A percentile compares a stretch with the other conserved stretches of the same genome.
Conservation (phyloP, 106 monocot species). For the Dioscorea zingiberensis region DNA sequence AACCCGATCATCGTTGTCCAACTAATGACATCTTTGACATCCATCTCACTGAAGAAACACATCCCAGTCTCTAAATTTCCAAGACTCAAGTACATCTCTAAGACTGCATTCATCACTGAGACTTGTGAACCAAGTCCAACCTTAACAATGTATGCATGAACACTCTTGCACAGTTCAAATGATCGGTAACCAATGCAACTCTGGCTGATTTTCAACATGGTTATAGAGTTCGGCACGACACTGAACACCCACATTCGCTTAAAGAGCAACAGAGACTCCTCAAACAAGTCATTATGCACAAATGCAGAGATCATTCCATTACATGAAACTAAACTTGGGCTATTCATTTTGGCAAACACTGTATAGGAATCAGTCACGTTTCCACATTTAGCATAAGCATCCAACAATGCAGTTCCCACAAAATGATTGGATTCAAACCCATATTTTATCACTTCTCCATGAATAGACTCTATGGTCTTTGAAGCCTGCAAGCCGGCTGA, state of each 20-base stretch:
- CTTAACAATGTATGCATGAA: slow-evolving; percentile 34
- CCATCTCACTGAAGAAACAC: slow-evolving; percentile 24
- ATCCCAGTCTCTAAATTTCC: slow-evolving; percentile 10
- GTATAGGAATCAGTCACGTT: slow-evolving; percentile 4
- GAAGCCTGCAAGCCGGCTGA: slow-evolving; percentile 3
- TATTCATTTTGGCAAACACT: slow-evolving; percentile 12
- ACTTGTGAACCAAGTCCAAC: slow-evolving; percentile 28
- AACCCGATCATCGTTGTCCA: slow-evolving; percentile 41
- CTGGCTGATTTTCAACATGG: slow-evolving; percentile 28
- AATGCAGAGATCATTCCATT: slow-evolving; percentile 41
- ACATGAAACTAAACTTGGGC: slow-evolving; percentile 26
- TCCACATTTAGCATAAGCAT: slow-evolving; percentile 34
- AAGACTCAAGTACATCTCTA: slow-evolving; percentile 44
- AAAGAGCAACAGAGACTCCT: slow-evolving; percentile 28
- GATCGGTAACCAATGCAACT: slow-evolving; percentile 16
- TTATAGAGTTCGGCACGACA: slow-evolving; percentile 19
- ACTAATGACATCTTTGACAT: slow-evolving; percentile 28
- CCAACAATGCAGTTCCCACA: slow-evolving; percentile 32
- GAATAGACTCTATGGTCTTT: slow-evolving; percentile 12
- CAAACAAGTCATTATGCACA: slow-evolving; percentile 15
- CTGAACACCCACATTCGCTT: slow-evolving; percentile 7
- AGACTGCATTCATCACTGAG: slow-evolving; percentile 30
- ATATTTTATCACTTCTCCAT: slow-evolving; percentile 27
- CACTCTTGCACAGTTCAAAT: slow-evolving; percentile 17
- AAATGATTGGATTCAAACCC: slow-evolving; percentile 19